Evolutionary conservation across 441 rosid species (phyloP).

Genomic region (Syzygium syzygioides): DNA sequence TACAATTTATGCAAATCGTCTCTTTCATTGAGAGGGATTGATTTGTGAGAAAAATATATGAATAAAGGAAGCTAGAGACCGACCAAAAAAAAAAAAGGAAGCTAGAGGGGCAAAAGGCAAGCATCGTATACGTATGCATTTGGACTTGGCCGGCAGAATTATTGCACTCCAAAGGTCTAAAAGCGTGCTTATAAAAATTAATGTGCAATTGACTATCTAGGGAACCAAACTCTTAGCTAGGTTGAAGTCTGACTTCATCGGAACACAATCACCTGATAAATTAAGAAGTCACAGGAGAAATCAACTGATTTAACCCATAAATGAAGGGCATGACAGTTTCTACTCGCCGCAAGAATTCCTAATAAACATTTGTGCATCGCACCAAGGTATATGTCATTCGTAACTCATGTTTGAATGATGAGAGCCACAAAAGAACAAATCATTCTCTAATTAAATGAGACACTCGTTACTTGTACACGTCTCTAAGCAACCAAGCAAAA

Average conservation of each 20-base stretch:
- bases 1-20: not conserved
- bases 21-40: not conserved
- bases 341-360: fast-evolving
- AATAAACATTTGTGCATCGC: not conserved
- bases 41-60: not conserved
- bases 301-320: not conserved
- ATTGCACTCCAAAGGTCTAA: not conserved
- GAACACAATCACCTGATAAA: not conserved
- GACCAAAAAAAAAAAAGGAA: too few species aligned
- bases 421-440: not conserved
- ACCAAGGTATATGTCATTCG: not conserved
- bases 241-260: not conserved
- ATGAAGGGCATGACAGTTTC: not conserved
- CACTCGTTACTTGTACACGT: not conserved
- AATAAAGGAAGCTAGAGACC: too few species aligned
- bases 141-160: not conserved
- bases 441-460: not conserved
- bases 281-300: not conserved
- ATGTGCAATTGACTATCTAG: not conserved
- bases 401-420: not conserved
- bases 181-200: not conserved
- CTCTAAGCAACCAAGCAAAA: not conserved
- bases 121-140: not conserved
- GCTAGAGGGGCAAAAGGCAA: not conserved
- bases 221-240: not conserved